Percentiles rank a stretch among this genome's conserved stretches.
Evolutionary conservation across 2,329 filamentous ascomycete genomes (phyloP).

Genomic region (Sordariomycetes sp.): DNA sequence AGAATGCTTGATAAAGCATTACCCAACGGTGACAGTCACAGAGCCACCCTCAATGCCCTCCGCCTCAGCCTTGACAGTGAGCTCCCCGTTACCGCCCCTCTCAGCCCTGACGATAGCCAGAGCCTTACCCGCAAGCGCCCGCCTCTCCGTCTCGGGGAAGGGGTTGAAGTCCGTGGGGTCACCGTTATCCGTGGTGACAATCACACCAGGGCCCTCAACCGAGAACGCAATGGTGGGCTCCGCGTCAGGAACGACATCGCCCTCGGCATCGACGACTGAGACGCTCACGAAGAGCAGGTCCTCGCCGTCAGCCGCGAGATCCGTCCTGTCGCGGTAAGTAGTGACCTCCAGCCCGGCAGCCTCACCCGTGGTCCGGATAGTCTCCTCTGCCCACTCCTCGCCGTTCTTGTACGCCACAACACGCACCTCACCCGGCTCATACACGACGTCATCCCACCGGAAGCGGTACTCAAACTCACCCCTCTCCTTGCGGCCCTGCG

Average conservation of each 20-base stretch:
- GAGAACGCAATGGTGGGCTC: constrained; percentile 27
- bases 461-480: constrained; percentile 27
- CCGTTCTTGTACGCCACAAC: constrained; percentile 35
- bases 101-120: constrained; percentile 13
- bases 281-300: constrained; percentile 33
- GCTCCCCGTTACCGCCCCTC: not conserved
- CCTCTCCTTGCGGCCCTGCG: constrained; percentile 24
- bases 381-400: constrained; percentile 27
- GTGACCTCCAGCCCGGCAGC: constrained; percentile 22
- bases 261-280: constrained; percentile 27
- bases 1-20: not conserved
- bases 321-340: constrained; percentile 19
- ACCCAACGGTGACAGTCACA: not conserved
- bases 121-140: constrained; percentile 25
- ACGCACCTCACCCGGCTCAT: constrained; percentile 29
- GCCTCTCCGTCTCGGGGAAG: constrained; percentile 24
- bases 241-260: constrained; percentile 27
- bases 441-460: constrained; percentile 36
- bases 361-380: constrained; percentile 24
- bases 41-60: not conserved
- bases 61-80: not conserved
- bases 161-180: constrained; percentile 28
- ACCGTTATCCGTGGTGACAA: constrained; percentile 38
- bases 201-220: constrained; percentile 25
- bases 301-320: constrained; percentile 24